A percentile compares a stretch with the other conserved stretches of the same genome.
phyloP scores from a whole-genome alignment of 2,329 filamentous ascomycete species.

The Acephala macrosclerotiorum region DNA sequence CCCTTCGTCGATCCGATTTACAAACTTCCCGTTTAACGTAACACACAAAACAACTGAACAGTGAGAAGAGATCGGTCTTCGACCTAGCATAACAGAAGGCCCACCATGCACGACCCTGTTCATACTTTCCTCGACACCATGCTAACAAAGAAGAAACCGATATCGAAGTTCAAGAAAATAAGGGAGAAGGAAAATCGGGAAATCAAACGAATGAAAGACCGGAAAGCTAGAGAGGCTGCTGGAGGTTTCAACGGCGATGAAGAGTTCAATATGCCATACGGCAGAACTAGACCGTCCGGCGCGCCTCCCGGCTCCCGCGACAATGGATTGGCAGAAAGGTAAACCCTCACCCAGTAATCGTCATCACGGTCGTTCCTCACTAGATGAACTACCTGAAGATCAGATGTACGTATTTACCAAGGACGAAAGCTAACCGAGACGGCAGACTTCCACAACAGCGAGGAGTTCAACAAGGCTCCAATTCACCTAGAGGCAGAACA shows the following conservation, averaged over 20 bases:
- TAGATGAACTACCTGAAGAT: neutral
- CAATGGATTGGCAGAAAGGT: neutral
- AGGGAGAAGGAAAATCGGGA: neutral
- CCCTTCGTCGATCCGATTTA: neutral
- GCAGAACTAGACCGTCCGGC: neutral
- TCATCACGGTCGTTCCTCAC: neutral
- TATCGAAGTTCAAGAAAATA: neutral
- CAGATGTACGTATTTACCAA: too few relatives aligned
- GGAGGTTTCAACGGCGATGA: neutral
- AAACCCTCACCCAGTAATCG: neutral
- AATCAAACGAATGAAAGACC: neutral
- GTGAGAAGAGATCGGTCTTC: neutral
- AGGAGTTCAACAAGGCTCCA: too few relatives aligned
- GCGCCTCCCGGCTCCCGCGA: neutral
- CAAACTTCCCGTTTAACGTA: neutral
- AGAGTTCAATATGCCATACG: neutral
- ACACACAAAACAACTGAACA: neutral
- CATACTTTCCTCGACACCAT: neutral
- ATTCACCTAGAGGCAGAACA: too few relatives aligned
- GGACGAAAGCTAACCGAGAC: too few relatives aligned
- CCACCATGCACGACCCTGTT: conserved; percentile 4
- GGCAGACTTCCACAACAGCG: too few relatives aligned
- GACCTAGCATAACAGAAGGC: neutral
- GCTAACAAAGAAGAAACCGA: neutral
- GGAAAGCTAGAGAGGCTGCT: neutral